Base-by-base conservation (phyloP, 176 grass and related monocot genomes). In the Stipa capillata region DNA sequence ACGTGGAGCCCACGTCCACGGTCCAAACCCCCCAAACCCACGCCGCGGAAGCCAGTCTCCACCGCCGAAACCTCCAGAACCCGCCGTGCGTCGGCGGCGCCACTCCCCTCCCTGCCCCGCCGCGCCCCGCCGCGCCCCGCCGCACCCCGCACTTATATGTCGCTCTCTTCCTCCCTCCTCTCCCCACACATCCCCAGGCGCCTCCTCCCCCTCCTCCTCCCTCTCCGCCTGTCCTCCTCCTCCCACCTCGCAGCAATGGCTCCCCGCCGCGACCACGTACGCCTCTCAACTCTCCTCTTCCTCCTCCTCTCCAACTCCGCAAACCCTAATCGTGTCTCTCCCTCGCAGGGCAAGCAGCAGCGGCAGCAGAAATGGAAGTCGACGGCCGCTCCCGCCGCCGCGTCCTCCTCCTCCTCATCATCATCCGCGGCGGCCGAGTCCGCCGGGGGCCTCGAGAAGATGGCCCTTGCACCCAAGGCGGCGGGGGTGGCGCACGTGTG, bases 361-460 rank as follows among this genome's bases (percentile, higher is more conserved):
- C n/a, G 72, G 27, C 71, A 39, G 69, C 76, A 37, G 32, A 28
- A 73, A 37, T 88, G 85, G 85, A 91, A 73, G 82, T 65, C 65
- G 20, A 85, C 75, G 83, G 86, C 57, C 32, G n/a, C 61, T n/a
- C n/a, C n/a, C n/a, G n/a, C 5, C 65, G n/a, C n/a, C n/a, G n/a
- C n/a, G n/a, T n/a, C 44, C 0, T 58, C 23, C 14, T 17, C 68
- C 54, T 31, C 67, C 15, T 25, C 75, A 39, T 16, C 57, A 3
- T 3, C 43, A 6, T 14, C 62, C 2, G 59, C 63, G 20, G 66
- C 82, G 8, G 17, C 41, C 1, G 78, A 51, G 33, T 16, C 63
- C 4, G 36, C 45, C 25, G 75, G 27, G 43, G 21, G 57, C 35
- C 5, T 84, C 65, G 32, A 62, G 39, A 70, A 69, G 53, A 61